Evolutionary conservation across 2,329 filamentous ascomycete genomes (phyloP).

Genomic region (Chaetomium sp.): DNA sequence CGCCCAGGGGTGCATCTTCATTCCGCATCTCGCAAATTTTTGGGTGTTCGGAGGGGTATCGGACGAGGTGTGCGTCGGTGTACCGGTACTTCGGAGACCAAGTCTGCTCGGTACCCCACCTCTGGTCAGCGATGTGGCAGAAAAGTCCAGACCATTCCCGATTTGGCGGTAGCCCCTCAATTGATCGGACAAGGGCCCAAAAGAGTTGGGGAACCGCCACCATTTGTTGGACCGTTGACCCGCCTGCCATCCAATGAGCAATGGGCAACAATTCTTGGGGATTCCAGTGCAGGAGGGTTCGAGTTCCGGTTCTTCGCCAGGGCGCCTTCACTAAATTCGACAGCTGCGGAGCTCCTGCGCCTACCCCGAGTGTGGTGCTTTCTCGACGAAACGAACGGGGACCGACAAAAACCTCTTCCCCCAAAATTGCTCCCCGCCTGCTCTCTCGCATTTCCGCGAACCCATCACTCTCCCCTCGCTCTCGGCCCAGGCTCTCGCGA

Average conservation of each 20-base stretch:
- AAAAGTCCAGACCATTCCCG: constrained; percentile 9
- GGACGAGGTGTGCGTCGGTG: constrained; percentile 17
- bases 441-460: constrained; percentile 15
- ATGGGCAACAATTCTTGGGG: constrained; percentile 18
- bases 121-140: constrained; percentile 17
- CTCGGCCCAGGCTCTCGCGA: constrained; percentile 1
- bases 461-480: constrained; percentile 14
- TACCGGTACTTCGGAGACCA: constrained; percentile 23
- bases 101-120: constrained; percentile 13
- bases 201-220: constrained; percentile 27
- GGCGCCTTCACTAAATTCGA: constrained; percentile 15
- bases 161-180: constrained; percentile 22
- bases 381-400: constrained; percentile 13
- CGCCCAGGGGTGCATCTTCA: background rate
- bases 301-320: constrained; percentile 7
- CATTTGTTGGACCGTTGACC: constrained; percentile 25
- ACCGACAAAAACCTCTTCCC: constrained; percentile 22
- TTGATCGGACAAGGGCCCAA: constrained; percentile 24
- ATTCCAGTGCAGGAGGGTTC: constrained; percentile 11
- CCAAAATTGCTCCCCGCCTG: constrained; percentile 19
- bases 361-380: constrained; percentile 13
- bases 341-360: constrained; percentile 19
- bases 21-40: constrained; percentile 6
- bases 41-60: constrained; percentile 15
- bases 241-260: constrained; percentile 19